Base-by-base conservation (phyloP, 176 grass and related monocot genomes). In the Musa beccarii region DNA sequence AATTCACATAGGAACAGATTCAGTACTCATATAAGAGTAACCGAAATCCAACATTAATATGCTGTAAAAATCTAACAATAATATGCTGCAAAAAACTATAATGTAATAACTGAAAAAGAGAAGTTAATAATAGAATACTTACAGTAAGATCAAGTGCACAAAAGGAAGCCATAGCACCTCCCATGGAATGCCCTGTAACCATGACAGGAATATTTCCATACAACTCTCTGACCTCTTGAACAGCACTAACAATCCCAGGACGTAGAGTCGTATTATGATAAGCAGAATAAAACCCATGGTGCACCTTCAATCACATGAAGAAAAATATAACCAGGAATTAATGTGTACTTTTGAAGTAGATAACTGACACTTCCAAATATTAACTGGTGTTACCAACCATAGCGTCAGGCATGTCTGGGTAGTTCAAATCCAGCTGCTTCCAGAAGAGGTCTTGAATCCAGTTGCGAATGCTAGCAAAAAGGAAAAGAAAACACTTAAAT, bases 391-490 rank as follows among this genome's bases (percentile, higher is more conserved):
- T 43, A 67, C 74, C 0, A 53, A 84, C 76, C 81, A 78, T 86
- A 81, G 76, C 78, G 54, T 92, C 82, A 15, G 90, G 84, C 88
- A 91, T 93, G 84, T 79, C 68, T 51, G 90, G 95, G 74, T 89
- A 92, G 75, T 87, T 91, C 67, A 98, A 64, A 82, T 98, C 95
- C 81, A 98, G 95, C 62, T 98, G 88, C 75, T 86, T 89, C 95
- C 95, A 98, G 69, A 93, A 68, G 65, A 98, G 82, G 71, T 98
- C 88, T 69, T 83, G 52, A 56, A 93, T 79, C 95, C 95, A 98
- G 75, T 98, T 93, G 75, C 90, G 88, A 55, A 91, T 72, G 66
- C 95, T 98, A 86, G 54, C 25, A 69, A 54, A 65, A 76, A 74
- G 66, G 50, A 81, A 43, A 70, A 51, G 9, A 70, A 70, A 25